Evolutionary conservation across 345 rosid species (phyloP), one percentile per base, ranked within the genome.

Genomic region (Dimocarpus longan): DNA sequence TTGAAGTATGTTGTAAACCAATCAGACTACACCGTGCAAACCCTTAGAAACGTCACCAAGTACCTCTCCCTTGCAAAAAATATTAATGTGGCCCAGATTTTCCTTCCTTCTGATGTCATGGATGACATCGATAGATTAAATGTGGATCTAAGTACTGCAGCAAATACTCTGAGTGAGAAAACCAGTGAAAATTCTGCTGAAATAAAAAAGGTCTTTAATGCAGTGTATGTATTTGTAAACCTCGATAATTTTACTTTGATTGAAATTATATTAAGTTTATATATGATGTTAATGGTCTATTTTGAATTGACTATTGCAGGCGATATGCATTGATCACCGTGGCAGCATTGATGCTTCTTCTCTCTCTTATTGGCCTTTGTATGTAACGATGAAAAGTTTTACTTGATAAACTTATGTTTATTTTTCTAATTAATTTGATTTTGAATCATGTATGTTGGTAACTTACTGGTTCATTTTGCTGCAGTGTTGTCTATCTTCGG

Each of bases 1-100:
- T 86, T 96, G 74, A 90, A 88, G 62, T 96, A 90, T 82, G 98
- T 96, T 8, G 98, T 96, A 22, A 91, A 96, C 85, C 98, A 93
- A 79, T 96, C 98, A 12, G 95, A 94, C 84, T 96, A 93, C 86
- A 94, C 97, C 5, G 98, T 91, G 66, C 85, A 88, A 81, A 93
- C 89, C 76, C 88, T 96, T 70, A 86, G 82, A 80, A 94, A 96
- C 84, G 99, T 96, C 64, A 96, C 99, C 2, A 85, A 84, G 62
- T 96, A 96, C 87, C 87, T 96, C 16, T 83, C 94, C 42, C 95
- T 96, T 70, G 98, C 99, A 1, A 96, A 96, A 85, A 90, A 88
- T 74, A 93, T 93, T 80, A 96, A 80, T 26, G 98, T 96, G 40
- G 94, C 98, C 72, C 89, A 86, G 74, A 77, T 96, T 78, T 88